phyloP scores from a whole-genome alignment of 2,329 filamentous ascomycete species.

The Dothiorella sarmentorum region DNA sequence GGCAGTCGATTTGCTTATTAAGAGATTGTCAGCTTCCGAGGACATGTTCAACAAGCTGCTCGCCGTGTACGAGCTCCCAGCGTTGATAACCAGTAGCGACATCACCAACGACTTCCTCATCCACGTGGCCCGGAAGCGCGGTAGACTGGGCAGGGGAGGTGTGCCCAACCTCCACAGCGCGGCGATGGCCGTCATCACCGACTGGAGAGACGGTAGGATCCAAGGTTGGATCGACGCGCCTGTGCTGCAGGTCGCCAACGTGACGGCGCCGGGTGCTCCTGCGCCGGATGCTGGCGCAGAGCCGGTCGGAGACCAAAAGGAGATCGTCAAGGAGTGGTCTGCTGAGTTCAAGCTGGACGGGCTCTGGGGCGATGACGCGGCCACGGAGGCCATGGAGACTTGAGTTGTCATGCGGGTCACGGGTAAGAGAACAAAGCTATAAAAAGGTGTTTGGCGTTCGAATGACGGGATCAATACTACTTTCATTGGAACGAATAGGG shows the following conservation, averaged over 20 bases:
- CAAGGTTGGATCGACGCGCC: constrained; percentile 87
- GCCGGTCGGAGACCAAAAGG: constrained; percentile 63
- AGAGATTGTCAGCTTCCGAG: constrained; percentile 69
- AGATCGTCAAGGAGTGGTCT: constrained; percentile 89
- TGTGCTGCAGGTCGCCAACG: constrained; percentile 55
- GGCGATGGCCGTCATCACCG: constrained; percentile 90
- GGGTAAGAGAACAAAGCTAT: neutral
- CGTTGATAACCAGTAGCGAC: constrained; percentile 71
- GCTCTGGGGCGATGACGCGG: constrained; percentile 71
- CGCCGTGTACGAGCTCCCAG: constrained; percentile 77
- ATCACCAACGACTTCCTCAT: constrained; percentile 86
- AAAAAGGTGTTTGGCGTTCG: constrained; percentile 18
- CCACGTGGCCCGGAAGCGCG: constrained; percentile 90
- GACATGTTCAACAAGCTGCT: constrained; percentile 76
- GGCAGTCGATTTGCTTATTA: constrained; percentile 79
- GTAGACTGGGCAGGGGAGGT: constrained; percentile 81
- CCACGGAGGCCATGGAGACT: constrained; percentile 36
- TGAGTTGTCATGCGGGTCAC: constrained; percentile 3
- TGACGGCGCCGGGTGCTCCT: constrained; percentile 25
- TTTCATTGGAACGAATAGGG: neutral
- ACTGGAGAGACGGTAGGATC: constrained; percentile 93
- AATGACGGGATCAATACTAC: neutral
- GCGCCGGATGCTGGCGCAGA: constrained; percentile 19
- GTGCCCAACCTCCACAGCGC: constrained; percentile 84
- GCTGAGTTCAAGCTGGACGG: constrained; percentile 94